phyloP scores from a whole-genome alignment of 2,329 filamentous ascomycete genomes.

The Diplodia mutila region DNA sequence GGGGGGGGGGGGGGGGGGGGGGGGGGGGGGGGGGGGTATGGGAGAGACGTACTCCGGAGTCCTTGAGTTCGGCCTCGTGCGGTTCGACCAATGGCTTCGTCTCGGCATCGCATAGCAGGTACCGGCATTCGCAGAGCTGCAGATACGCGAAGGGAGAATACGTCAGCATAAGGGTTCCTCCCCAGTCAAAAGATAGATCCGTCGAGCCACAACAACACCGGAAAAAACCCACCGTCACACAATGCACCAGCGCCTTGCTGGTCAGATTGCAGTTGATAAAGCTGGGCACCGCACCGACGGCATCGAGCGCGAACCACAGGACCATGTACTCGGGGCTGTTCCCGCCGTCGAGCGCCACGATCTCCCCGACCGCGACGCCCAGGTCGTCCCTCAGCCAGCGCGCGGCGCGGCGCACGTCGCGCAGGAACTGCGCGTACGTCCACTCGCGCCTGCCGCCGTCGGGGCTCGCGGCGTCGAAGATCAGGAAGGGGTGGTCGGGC shows the following conservation, averaged over 20 bases:
- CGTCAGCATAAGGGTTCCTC: not conserved
- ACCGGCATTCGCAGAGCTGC: conserved; percentile 52
- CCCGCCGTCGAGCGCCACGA: conserved; percentile 68
- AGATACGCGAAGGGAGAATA: not conserved
- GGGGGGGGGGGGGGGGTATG: too few species aligned
- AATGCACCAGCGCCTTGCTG: conserved; percentile 67
- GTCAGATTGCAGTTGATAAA: conserved; percentile 73
- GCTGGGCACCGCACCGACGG: conserved; percentile 69
- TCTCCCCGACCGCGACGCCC: conserved; percentile 62
- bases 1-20: too few species aligned
- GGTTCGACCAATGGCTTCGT: conserved; percentile 34
- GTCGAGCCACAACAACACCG: too few species aligned
- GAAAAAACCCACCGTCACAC: conserved; percentile 34
- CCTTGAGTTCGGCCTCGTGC: conserved; percentile 27
- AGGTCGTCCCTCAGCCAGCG: conserved; percentile 41
- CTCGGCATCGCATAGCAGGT: conserved; percentile 43
- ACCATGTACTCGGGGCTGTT: conserved; percentile 73
- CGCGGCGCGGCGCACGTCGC: conserved; percentile 2
- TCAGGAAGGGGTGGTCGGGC: conserved; percentile 34
- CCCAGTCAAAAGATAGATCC: too few species aligned
- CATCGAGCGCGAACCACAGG: conserved; percentile 66
- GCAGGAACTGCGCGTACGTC: conserved; percentile 44
- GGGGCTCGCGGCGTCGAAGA: conserved; percentile 43
- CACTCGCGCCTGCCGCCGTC: conserved; percentile 42
- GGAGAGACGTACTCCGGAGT: conserved; percentile 57